A percentile compares a stretch with the other conserved stretches of the same genome.
phyloP scores from a whole-genome alignment of 2,329 filamentous ascomycete genomes.

The Fusarium austroafricanum region DNA sequence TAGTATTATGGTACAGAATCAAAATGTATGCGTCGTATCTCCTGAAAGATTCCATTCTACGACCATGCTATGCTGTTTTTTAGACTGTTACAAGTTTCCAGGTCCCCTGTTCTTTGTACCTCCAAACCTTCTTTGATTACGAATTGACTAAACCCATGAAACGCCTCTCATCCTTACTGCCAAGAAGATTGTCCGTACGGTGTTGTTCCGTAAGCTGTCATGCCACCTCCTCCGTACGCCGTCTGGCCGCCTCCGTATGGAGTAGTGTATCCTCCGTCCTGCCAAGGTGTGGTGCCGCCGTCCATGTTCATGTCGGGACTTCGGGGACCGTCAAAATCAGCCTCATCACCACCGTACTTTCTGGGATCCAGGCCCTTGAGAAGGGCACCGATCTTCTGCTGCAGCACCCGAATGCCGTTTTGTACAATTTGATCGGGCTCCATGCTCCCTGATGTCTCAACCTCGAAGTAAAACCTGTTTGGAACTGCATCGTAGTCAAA shows the following conservation, averaged over 20 bases:
- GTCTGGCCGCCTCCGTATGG: constrained; percentile 71
- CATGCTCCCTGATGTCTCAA: constrained; percentile 88
- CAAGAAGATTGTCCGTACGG: constrained; percentile 64
- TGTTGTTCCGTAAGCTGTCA: constrained; percentile 72
- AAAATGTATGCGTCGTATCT: not conserved
- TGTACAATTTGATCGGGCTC: constrained; percentile 91
- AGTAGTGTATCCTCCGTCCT: constrained; percentile 75
- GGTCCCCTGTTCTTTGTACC: constrained; percentile 25
- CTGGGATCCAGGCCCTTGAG: constrained; percentile 67
- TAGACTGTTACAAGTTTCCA: constrained; percentile 40
- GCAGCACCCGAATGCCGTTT: constrained; percentile 87
- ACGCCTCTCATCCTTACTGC: constrained; percentile 52
- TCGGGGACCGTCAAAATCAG: constrained; percentile 71
- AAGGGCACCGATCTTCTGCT: constrained; percentile 87
- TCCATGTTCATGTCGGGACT: constrained; percentile 74
- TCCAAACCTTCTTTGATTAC: constrained; percentile 37
- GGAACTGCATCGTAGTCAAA: constrained; percentile 94
- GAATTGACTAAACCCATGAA: constrained; percentile 40
- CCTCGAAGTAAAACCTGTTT: constrained; percentile 89
- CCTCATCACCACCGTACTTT: constrained; percentile 65
- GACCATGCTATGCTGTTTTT: constrained; percentile 45
- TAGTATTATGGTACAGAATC: constrained; percentile 2
- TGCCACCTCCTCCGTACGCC: constrained; percentile 74
- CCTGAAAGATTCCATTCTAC: constrained; percentile 42
- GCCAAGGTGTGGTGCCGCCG: constrained; percentile 66